Conservation (phyloP, 2,329 filamentous ascomycete genomes). For the Colletotrichum sp. region DNA sequence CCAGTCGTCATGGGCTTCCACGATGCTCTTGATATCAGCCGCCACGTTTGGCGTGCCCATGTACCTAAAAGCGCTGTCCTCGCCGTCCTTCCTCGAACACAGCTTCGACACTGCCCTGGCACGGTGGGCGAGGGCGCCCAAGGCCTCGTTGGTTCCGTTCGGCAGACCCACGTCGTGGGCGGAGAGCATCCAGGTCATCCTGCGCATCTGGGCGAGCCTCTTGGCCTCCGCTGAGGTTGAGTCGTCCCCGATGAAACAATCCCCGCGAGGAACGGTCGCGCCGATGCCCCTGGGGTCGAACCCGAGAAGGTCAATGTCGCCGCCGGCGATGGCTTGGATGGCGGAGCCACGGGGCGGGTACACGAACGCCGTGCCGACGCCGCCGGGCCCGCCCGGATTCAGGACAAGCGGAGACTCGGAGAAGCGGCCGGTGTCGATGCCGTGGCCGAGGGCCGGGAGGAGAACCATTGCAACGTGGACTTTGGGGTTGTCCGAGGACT, state of each 20-base stretch:
- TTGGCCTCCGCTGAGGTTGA: slow-evolving; percentile 21
- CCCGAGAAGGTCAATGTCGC: slow-evolving; percentile 47
- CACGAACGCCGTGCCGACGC: slow-evolving; percentile 38
- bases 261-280: slow-evolving; percentile 39
- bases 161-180: slow-evolving; percentile 35
- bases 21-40: slow-evolving; percentile 23
- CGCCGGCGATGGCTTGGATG: slow-evolving; percentile 41
- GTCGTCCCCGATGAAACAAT: slow-evolving; percentile 35
- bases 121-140: slow-evolving; percentile 30
- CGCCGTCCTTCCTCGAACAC: slow-evolving; percentile 32
- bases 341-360: slow-evolving; percentile 24
- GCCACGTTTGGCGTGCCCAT: slow-evolving; percentile 23
- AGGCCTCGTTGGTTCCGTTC: slow-evolving; percentile 36
- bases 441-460: slow-evolving; percentile 33
- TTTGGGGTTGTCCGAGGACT: slow-evolving; percentile 32
- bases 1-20: slow-evolving; percentile 16
- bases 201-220: slow-evolving; percentile 32
- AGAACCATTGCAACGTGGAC: slow-evolving; percentile 42
- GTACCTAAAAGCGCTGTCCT: slow-evolving; percentile 12
- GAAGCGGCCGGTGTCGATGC: slow-evolving; percentile 29
- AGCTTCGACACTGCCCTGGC: slow-evolving; percentile 33
- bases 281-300: slow-evolving; percentile 53
- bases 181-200: slow-evolving; percentile 33
- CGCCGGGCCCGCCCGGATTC: slow-evolving; percentile 53
- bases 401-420: slow-evolving; percentile 44